Base-by-base conservation (phyloP, 1,139 yeast genomes). In the Suhomyces bolitotheri region DNA sequence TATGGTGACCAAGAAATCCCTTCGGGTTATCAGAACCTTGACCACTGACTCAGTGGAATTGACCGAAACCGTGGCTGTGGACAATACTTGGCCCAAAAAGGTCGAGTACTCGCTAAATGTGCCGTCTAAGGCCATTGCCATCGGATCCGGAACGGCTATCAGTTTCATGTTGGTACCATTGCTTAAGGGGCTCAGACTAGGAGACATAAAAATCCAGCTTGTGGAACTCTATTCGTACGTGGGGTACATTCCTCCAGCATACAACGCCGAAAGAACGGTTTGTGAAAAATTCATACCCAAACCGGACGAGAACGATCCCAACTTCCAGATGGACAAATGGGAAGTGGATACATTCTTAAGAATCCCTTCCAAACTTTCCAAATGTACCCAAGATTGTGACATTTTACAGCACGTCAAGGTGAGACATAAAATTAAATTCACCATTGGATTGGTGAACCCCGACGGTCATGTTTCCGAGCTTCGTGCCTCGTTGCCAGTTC, bases 11-110 rank as follows among this genome's bases (percentile, higher is more conserved):
- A 81, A 78, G 48, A 86, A 81, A 50, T 90, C 82, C 51, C 47
- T 94, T 8, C 75, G 96, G 41, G 82, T 94, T 10, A 78, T 92
- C n/a, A 73, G 98, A 47, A 92, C 98, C 0, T 63, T 90, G 39
- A 82, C 96, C 0, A 77, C 95, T 1, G 97, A 90, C 59, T 78
- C 95, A 0, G 76, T 87, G 2, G 98, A 94, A 53, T 67, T 90
- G 28, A 75, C 94, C 0, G 97, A 92, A 60, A 88, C 97, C 0
- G 86, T 89, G 47, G 89, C 96, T 0, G 95, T 92, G 15, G 96
- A 89, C 54, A 92, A 92, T 56, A 82, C 92, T 0, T 94, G 99
- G 99, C 97, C 98, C 3, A 69, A 78, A 31, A 92, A 92, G 58
- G 87, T 92, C 30, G 97, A 94, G 51, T 92, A 92, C 59, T 78